phyloP scores from a whole-genome alignment of 305 asterid species.

The Fraxinus nigra region DNA sequence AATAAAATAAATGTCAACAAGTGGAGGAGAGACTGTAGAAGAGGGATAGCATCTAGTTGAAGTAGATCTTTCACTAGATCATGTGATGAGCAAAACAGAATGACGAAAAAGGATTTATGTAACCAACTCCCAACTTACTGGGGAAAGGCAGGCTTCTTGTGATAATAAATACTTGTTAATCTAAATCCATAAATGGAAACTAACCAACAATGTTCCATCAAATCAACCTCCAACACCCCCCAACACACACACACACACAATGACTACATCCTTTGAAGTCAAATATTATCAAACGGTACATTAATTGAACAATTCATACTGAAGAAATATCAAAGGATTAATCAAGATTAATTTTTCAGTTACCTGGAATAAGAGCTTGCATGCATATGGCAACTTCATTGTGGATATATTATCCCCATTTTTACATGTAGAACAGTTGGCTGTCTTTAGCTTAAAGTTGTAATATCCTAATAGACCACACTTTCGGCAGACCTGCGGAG shows the following conservation, averaged over 20 bases:
- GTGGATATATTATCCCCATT: constrained; percentile 82
- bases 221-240: background rate
- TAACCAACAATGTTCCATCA: background rate
- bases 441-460: constrained; percentile 60
- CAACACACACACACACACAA: background rate
- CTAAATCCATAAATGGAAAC: background rate
- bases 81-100: background rate
- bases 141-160: background rate
- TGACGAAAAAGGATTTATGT: background rate
- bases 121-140: background rate
- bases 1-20: background rate
- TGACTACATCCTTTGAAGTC: background rate
- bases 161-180: background rate
- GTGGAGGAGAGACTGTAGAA: background rate
- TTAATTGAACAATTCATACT: background rate
- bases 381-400: constrained; percentile 95
- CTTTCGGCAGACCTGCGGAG: constrained; percentile 76
- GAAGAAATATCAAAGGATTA: background rate
- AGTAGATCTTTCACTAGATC: background rate
- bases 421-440: constrained; percentile 79
- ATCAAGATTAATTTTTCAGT: background rate
- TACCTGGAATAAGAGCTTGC: constrained; percentile 97
- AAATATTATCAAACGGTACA: background rate
- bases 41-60: background rate
- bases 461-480: constrained; percentile 92